These are phyloP conservation scores for Ceratocystiopsis minuta DNA, from an alignment of 2,329 filamentous ascomycete species.

Conservation along the genomic window DNA sequence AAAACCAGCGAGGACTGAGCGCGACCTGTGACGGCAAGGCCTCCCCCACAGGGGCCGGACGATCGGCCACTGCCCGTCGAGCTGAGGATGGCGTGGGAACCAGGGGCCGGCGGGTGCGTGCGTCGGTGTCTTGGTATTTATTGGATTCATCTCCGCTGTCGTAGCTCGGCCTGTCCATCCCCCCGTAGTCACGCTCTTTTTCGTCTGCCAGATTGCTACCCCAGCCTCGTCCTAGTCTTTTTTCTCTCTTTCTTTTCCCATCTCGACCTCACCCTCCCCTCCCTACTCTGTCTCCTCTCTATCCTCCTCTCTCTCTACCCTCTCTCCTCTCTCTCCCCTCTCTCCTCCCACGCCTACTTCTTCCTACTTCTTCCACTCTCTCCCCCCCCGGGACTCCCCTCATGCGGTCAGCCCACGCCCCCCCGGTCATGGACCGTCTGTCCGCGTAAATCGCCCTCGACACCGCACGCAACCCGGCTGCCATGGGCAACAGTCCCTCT, in stretches of 20 bases:
- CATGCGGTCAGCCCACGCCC: conserved; percentile 1
- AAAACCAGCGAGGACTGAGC: no score
- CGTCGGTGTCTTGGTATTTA: not conserved
- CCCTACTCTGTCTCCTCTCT: not conserved
- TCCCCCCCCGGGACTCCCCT: not conserved
- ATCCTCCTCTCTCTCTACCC: not conserved
- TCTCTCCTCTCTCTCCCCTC: conserved; percentile 1
- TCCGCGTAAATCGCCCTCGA: not conserved
- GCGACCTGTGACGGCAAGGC: no score
- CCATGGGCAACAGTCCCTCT: conserved; percentile 34
- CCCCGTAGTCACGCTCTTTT: no score
- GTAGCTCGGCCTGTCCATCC: not conserved
- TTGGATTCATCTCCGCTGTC: not conserved
- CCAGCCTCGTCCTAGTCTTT: not conserved
- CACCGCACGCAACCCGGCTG: conserved; percentile 3
- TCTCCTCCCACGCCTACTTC: not conserved
- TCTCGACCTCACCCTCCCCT: not conserved
- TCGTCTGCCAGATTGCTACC: no score
- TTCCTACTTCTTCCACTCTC: not conserved
- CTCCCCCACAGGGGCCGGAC: no score
- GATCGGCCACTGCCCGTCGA: no score
- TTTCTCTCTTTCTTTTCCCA: not conserved
- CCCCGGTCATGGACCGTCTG: conserved; percentile 5
- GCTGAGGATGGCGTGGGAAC: no score
- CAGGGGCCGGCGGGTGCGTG: not conserved